Evolutionary conservation across 139 green algal genomes (phyloP).

Genomic region (Penium margaritaceum): DNA sequence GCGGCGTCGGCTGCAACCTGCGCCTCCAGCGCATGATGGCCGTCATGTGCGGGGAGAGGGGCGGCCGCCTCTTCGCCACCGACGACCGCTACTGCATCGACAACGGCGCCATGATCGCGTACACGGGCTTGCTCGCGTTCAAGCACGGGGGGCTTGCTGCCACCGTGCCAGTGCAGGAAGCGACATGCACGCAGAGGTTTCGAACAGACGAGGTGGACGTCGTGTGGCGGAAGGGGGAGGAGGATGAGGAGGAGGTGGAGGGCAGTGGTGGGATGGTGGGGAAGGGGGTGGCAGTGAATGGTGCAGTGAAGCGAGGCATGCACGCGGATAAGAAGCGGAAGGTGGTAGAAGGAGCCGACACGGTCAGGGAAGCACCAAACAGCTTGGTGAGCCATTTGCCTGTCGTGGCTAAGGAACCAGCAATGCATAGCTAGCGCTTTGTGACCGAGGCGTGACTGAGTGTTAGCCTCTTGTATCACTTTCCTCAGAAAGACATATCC

Average conservation of each 20-base stretch:
- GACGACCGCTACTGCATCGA: constrained; percentile 83
- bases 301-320: too few species aligned
- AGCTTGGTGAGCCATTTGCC: too few species aligned
- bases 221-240: constrained; percentile 54
- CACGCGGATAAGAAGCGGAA: too few species aligned
- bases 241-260: background rate
- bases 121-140: constrained; percentile 73
- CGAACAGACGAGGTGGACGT: constrained; percentile 75
- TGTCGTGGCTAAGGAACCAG: too few species aligned
- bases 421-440: too few species aligned
- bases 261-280: too few species aligned
- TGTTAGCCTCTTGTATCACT: too few species aligned
- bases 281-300: too few species aligned
- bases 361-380: too few species aligned
- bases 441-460: too few species aligned
- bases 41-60: constrained; percentile 59
- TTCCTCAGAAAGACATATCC: too few species aligned
- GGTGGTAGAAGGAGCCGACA: too few species aligned
- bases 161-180: constrained; percentile 53
- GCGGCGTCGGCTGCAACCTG: constrained; percentile 82
- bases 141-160: constrained; percentile 43
- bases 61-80: constrained; percentile 61
- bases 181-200: constrained; percentile 74
- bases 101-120: constrained; percentile 92
- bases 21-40: constrained; percentile 77